These are phyloP conservation scores for Dysphania ambrosioides DNA, from an alignment of 148 eudicot genomes.

Conservation along the genomic window DNA sequence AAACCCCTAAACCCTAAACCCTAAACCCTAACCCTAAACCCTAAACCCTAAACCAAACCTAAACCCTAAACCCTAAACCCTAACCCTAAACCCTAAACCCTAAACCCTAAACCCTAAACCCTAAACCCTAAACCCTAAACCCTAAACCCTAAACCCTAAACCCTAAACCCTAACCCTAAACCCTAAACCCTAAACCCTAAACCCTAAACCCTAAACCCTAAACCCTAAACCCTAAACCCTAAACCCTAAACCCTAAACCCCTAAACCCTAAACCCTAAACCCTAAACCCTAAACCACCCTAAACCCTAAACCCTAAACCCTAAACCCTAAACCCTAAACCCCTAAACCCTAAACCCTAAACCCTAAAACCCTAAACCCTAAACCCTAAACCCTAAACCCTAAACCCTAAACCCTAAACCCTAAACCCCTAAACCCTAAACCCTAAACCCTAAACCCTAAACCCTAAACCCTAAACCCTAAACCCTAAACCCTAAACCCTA, in stretches of 20 bases:
- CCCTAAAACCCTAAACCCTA: slow-evolving; percentile 23
- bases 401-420: slow-evolving; percentile 27
- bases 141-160: slow-evolving; percentile 20
- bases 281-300: slow-evolving; percentile 22
- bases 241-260: slow-evolving; percentile 26
- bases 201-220: slow-evolving; percentile 25
- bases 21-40: slow-evolving; percentile 30
- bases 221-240: slow-evolving; percentile 33
- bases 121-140: slow-evolving; percentile 16
- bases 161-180: slow-evolving; percentile 17
- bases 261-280: slow-evolving; percentile 24
- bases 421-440: slow-evolving; percentile 22
- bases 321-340: slow-evolving; percentile 24
- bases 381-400: slow-evolving; percentile 25
- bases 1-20: slow-evolving; percentile 29
- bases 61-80: slow-evolving; percentile 24
- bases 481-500: slow-evolving; percentile 23
- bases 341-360: slow-evolving; percentile 26
- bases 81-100: slow-evolving; percentile 8
- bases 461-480: slow-evolving; percentile 26
- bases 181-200: slow-evolving; percentile 15
- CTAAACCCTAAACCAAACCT: slow-evolving; percentile 31
- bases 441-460: slow-evolving; percentile 18
- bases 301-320: slow-evolving; percentile 22
- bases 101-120: slow-evolving; percentile 17